Evolutionary conservation across 768 basidiomycete species (phyloP), one percentile per base, ranked within the genome.

Genomic region (Mycena floridula): DNA sequence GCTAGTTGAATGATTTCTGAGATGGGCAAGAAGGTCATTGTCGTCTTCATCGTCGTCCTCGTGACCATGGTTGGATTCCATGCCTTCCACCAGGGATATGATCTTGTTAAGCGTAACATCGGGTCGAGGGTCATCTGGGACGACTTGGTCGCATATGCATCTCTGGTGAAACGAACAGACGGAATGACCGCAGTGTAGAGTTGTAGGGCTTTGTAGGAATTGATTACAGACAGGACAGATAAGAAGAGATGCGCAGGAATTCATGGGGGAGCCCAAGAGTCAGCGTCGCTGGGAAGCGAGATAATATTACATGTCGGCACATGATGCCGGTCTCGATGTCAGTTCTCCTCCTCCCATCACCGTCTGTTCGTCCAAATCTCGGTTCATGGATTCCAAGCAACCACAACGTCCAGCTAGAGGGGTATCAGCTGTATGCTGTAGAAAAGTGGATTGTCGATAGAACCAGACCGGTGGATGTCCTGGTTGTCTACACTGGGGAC

Each of bases 391-490:
- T 35, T 18, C 15, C 32, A 4, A 18, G 15, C 13, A 35, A 35
- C 32, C 69, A 75, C 25, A 61, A 63, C 15, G 52, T 81, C 37
- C 64, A 78, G 37, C 56, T 87, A 20, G 57, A 68, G 16, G 82
- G 82, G 1, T 89, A 81, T 63, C 89, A 90, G 64, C 70, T 91
- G 45, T 92, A 90, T 58, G 89, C 87, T 0, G 89, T 92, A 7
- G 85, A 91, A 68, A 85, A 85, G 60, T 91, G 89, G 85, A 72
- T 90, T 46, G 79, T 85, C 7, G 79, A 84, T 43, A 73, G 84
- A 46, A 72, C 72, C 51, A 70, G 79, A 13, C 72, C 75, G 3
- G 66, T 82, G 47, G 70, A 76, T 4, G 72, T 81, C 9, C 69
- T 92, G 39, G 71, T 77, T 28, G 89, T 91, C 37, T 87, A 82